Base-by-base conservation (phyloP, 1,139 yeast species). In the Debaryomyces coudertii region DNA sequence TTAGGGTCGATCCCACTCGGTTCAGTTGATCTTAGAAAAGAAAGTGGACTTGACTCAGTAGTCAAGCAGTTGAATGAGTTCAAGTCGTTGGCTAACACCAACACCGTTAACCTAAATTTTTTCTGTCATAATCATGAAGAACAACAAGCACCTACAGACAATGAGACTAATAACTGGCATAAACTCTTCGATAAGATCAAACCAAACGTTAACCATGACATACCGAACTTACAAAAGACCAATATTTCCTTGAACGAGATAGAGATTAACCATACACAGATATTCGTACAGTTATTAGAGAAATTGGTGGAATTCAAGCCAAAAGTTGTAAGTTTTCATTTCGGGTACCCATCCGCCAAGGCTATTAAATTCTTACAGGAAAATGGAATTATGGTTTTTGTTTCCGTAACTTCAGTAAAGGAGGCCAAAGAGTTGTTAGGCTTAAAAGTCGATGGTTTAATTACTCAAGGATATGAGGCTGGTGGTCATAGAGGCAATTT, bases 401-500 rank as follows among this genome's bases (percentile, higher is more conserved):
- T 79, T 11, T 57, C 73, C 6, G 76, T 71, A 0, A 78, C 82
- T 0, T 71, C 72, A 3, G 53, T 71, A 0, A 53, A 55, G 2
- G 83, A 79, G 53, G 76, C 74, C 0, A 35, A 53, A 14, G 40
- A 53, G 11, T 53, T 66, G 5, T 22, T 61, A 4, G 58, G 58
- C 0, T 37, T 51, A 0, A 67, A 65, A 0, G 65, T 68, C 7
- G 76, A 75, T 52, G 82, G 78, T 3, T 58, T 77, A 5, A 60
- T 75, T 2, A 60, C 71, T 29, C 83, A 79, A 57, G 82, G 83
- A 0, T 71, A 66, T 55, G 82, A 77, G 54, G 83, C 83, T 2
- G 83, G 83, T 36, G 83, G 83, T 0, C 83, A 79, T 53, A 57
- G 83, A 31, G 83, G 83, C 1, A 71, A 69, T 51, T 77, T 71